A percentile compares a stretch with the other conserved stretches of the same genome.
phyloP scores from a whole-genome alignment of 352 stramenopile genomes.

The Elongisporangium senticosum region DNA sequence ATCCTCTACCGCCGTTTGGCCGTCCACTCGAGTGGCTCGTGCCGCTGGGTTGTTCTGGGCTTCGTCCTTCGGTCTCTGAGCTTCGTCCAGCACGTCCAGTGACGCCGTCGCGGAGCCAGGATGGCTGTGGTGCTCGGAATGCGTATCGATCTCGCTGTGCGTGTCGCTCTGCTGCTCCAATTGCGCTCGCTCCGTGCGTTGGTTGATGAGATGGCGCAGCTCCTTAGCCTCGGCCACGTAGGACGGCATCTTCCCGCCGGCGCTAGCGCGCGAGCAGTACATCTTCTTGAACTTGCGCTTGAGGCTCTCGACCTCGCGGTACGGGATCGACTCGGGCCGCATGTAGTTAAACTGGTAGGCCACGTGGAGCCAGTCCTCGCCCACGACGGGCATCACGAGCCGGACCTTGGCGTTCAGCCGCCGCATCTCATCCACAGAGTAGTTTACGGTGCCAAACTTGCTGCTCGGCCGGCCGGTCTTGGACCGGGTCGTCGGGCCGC shows the following conservation, averaged over 20 bases:
- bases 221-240: conserved; percentile 52
- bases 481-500: conserved; percentile 4
- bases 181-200: conserved; percentile 30
- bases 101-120: neutral
- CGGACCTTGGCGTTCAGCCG: conserved; percentile 57
- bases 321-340: conserved; percentile 51
- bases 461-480: conserved; percentile 32
- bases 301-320: conserved; percentile 54
- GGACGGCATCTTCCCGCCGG: conserved; percentile 23
- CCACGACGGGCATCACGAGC: conserved; percentile 35
- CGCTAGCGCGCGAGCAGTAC: conserved; percentile 35
- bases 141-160: conserved; percentile 23
- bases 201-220: conserved; percentile 39
- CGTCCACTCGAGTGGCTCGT: neutral
- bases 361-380: conserved; percentile 60
- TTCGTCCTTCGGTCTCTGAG: neutral
- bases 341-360: conserved; percentile 65
- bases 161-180: conserved; percentile 19
- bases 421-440: conserved; percentile 64
- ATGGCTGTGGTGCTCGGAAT: neutral
- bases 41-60: neutral
- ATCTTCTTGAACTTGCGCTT: conserved; percentile 75
- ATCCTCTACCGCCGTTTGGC: neutral
- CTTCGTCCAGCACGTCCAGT: neutral
- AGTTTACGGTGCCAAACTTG: conserved; percentile 65